Evolutionary conservation across 2,329 filamentous ascomycete species (phyloP).

Genomic region (Coleophoma eucalyptorum): DNA sequence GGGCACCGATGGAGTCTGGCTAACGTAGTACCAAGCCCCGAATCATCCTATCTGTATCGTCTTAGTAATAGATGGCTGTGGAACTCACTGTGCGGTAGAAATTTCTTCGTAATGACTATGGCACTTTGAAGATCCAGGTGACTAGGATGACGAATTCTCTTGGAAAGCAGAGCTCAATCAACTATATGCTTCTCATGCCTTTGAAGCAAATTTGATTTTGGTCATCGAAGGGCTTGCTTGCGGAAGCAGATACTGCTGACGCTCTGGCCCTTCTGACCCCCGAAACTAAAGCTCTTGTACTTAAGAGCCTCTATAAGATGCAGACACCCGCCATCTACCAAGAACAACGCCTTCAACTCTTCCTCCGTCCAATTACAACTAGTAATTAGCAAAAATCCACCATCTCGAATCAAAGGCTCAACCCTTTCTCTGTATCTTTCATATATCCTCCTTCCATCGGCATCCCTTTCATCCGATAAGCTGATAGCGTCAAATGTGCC

Average conservation of each 20-base stretch:
- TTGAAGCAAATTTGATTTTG: neutral
- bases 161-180: too few relatives aligned
- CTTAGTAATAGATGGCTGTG: too few relatives aligned
- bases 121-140: too few relatives aligned
- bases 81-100: too few relatives aligned
- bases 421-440: slow-evolving; percentile 73
- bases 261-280: slow-evolving; percentile 81
- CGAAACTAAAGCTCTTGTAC: slow-evolving; percentile 87
- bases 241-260: slow-evolving; percentile 84
- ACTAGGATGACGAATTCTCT: too few relatives aligned
- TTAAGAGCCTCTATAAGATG: slow-evolving; percentile 64
- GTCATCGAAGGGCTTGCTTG: slow-evolving; percentile 28
- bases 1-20: too few relatives aligned
- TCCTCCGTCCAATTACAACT: slow-evolving; percentile 98
- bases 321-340: slow-evolving; percentile 40
- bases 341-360: slow-evolving; percentile 80
- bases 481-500: slow-evolving; percentile 96
- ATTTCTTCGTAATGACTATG: too few relatives aligned
- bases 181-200: too few relatives aligned
- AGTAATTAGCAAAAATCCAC: slow-evolving; percentile 78
- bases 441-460: slow-evolving; percentile 56
- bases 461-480: slow-evolving; percentile 55
- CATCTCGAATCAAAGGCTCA: slow-evolving; percentile 61
- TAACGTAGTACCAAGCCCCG: too few relatives aligned
- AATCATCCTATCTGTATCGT: too few relatives aligned